Evolutionary conservation across 2,329 filamentous ascomycete species (phyloP).

Genomic region (Pochonia chlamydosporia): DNA sequence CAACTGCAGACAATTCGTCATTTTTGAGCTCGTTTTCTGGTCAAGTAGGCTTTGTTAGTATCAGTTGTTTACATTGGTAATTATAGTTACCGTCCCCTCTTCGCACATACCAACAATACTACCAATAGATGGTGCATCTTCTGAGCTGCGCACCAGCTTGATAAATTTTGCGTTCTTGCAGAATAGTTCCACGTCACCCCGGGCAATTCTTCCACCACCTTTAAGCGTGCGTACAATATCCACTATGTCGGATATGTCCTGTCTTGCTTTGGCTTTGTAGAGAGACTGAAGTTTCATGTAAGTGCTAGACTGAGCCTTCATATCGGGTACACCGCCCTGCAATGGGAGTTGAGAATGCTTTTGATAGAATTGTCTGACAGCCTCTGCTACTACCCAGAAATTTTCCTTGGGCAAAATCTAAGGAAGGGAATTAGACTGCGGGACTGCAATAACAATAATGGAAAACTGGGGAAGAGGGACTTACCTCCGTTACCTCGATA

Average conservation of each 20-base stretch:
- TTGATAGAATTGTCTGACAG: slow-evolving; percentile 70
- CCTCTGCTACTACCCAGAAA: slow-evolving; percentile 87
- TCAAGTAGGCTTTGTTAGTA: slow-evolving; percentile 4
- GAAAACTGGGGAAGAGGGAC: slow-evolving; percentile 19
- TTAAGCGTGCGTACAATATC: slow-evolving; percentile 50
- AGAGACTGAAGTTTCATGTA: slow-evolving; percentile 89
- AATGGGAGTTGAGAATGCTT: slow-evolving; percentile 72
- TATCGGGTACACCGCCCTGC: slow-evolving; percentile 84
- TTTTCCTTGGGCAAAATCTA: slow-evolving; percentile 28
- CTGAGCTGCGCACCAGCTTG: slow-evolving; percentile 66
- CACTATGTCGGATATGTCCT: slow-evolving; percentile 72
- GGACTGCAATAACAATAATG: background rate
- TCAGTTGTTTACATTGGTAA: background rate
- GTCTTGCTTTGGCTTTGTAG: slow-evolving; percentile 82
- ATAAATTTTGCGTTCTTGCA: slow-evolving; percentile 94
- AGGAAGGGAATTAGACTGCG: background rate
- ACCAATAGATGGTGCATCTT: slow-evolving; percentile 39
- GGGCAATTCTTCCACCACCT: slow-evolving; percentile 50
- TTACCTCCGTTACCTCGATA: slow-evolving; percentile 44
- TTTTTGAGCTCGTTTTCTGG: slow-evolving; percentile 49
- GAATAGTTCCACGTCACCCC: slow-evolving; percentile 78
- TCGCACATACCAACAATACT: slow-evolving; percentile 47
- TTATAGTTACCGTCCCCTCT: background rate
- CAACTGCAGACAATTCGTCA: slow-evolving; percentile 45
- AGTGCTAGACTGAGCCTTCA: slow-evolving; percentile 89